Evolutionary conservation across 2,329 filamentous ascomycete species (phyloP).

Genomic region (Rhytidhysteron rufulum): DNA sequence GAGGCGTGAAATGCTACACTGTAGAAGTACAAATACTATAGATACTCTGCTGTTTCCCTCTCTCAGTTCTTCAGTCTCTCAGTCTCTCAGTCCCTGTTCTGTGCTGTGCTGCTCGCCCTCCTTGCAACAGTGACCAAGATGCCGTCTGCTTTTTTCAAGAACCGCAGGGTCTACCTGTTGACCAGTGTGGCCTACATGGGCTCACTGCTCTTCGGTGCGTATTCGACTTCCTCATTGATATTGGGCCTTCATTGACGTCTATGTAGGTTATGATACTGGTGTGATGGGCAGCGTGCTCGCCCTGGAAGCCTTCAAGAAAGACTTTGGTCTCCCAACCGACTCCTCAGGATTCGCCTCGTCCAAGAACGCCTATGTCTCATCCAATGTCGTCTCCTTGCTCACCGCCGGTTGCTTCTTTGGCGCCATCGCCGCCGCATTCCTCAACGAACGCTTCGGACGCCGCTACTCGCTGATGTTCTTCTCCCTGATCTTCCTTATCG

Average conservation of each 20-base stretch:
- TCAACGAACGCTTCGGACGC: slow-evolving; percentile 35
- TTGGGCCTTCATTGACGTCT: background rate
- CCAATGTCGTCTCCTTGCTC: slow-evolving; percentile 36
- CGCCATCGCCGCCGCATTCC: slow-evolving; percentile 25
- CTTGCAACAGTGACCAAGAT: slow-evolving; percentile 5
- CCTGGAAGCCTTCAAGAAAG: slow-evolving; percentile 37
- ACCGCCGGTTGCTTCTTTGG: slow-evolving; percentile 36
- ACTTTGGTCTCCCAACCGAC: slow-evolving; percentile 35
- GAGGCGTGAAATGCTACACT: too few relatives aligned
- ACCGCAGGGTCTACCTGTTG: slow-evolving; percentile 43
- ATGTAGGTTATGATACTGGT: slow-evolving; percentile 40
- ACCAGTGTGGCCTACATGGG: slow-evolving; percentile 43
- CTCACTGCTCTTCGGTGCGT: slow-evolving; percentile 41
- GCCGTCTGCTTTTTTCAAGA: slow-evolving; percentile 31
- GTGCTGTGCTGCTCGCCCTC: too few relatives aligned
- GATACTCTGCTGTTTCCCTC: too few relatives aligned
- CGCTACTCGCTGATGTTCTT: slow-evolving; percentile 35
- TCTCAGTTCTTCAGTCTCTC: too few relatives aligned
- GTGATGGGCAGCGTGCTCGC: slow-evolving; percentile 41
- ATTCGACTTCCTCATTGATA: background rate
- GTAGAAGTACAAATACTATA: too few relatives aligned
- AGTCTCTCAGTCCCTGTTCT: too few relatives aligned
- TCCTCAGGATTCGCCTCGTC: slow-evolving; percentile 27
- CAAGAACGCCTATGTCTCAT: slow-evolving; percentile 35
- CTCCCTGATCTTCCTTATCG: slow-evolving; percentile 29